These are phyloP conservation scores for Lomentospora prolificans DNA, from an alignment of 2,329 filamentous ascomycete species.

Conservation along the genomic window DNA sequence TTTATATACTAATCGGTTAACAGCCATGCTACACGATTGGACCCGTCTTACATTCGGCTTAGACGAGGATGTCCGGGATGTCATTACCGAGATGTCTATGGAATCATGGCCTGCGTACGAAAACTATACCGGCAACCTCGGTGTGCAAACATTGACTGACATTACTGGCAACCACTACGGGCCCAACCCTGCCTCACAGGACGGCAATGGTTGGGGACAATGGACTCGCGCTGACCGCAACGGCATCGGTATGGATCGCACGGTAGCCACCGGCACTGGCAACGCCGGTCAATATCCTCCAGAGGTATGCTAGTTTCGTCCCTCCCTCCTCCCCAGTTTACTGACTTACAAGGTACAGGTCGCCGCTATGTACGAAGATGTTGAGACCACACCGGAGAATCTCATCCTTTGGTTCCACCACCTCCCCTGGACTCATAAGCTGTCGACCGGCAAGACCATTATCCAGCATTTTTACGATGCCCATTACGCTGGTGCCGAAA, in stretches of 20 bases:
- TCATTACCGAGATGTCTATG: constrained; percentile 54
- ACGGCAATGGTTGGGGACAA: constrained; percentile 60
- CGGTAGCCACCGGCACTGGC: constrained; percentile 56
- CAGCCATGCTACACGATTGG: constrained; percentile 52
- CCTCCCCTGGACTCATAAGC: constrained; percentile 53
- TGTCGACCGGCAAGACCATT: constrained; percentile 56
- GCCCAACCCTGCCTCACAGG: constrained; percentile 55
- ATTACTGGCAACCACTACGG: constrained; percentile 59
- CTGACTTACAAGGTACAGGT: not conserved
- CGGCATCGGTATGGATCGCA: constrained; percentile 62
- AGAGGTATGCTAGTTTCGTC: constrained; percentile 28
- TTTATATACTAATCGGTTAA: too few species aligned
- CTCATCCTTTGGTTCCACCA: constrained; percentile 68
- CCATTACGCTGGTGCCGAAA: constrained; percentile 48
- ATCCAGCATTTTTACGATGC: constrained; percentile 59
- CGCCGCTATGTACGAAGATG: constrained; percentile 45
- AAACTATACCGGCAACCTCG: constrained; percentile 61
- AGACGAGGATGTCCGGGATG: constrained; percentile 42
- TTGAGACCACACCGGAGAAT: constrained; percentile 36
- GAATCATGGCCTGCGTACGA: constrained; percentile 63
- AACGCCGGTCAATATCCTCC: constrained; percentile 56
- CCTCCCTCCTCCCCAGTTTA: not conserved
- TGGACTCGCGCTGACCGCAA: constrained; percentile 56
- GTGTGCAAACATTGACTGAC: constrained; percentile 59
- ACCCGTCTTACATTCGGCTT: constrained; percentile 55